Conservation (phyloP, 2,329 filamentous ascomycete genomes). For the Verticillium albo-atrum region DNA sequence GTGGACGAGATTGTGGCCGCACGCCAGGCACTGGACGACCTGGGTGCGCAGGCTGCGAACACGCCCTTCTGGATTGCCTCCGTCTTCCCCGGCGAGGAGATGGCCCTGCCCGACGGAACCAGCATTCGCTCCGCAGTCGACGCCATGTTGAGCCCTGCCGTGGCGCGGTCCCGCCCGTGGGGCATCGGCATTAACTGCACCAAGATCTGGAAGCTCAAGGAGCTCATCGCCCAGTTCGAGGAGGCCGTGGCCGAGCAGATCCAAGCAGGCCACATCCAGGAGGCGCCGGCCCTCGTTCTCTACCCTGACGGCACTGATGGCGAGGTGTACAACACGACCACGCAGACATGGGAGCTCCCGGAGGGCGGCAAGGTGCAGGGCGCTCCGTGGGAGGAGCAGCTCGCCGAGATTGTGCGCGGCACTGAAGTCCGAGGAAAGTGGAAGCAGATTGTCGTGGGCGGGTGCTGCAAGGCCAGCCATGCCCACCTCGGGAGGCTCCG, state of each 20-base stretch:
- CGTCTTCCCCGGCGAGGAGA: conserved; percentile 53
- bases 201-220: conserved; percentile 57
- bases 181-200: conserved; percentile 67
- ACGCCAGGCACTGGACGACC: conserved; percentile 33
- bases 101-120: conserved; percentile 53
- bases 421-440: conserved; percentile 33
- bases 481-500: conserved; percentile 13
- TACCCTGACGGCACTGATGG: conserved; percentile 68
- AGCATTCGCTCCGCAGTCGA: conserved; percentile 25
- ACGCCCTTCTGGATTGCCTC: conserved; percentile 57
- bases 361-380: conserved; percentile 16
- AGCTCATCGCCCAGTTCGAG: conserved; percentile 51
- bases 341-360: conserved; percentile 53
- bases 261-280: conserved; percentile 21
- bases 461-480: conserved; percentile 46
- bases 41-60: conserved; percentile 20
- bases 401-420: conserved; percentile 34
- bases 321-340: conserved; percentile 61
- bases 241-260: conserved; percentile 35
- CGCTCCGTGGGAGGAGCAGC: conserved; percentile 40
- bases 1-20: conserved; percentile 57
- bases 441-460: conserved; percentile 44
- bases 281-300: conserved; percentile 53
- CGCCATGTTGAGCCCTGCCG: conserved; percentile 29
- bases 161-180: conserved; percentile 39